Evolutionary conservation across 2,329 filamentous ascomycete genomes (phyloP), one percentile per base, ranked within the genome.

Genomic region (Myriosclerotinia scirpicola): DNA sequence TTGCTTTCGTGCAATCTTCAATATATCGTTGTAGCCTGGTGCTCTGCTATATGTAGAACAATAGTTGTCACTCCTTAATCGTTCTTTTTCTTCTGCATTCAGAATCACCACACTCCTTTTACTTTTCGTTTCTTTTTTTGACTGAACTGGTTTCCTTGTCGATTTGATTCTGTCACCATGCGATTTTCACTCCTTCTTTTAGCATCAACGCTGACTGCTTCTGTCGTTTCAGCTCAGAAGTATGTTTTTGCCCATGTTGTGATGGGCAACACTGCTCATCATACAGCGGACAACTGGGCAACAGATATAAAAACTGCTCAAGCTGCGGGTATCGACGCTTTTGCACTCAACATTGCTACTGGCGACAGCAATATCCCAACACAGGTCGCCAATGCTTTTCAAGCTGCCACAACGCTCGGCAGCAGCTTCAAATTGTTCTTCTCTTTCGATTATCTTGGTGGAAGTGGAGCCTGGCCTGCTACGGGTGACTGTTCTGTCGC

Each of bases 241-340:
- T 71, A 64, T 55, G 73, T 73, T 53, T 76, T 76, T 64, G 74
- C 74, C 1, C 74, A 76, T 54, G 71, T 76, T 26, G 73, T 76
- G 1, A 71, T 78, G 26, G 77, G 77, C 9, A 72, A 76, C 36
- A 76, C 76, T 5, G 71, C 71, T 4, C 70, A 75, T 22, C 76
- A 78, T 67, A 73, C 70, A 0, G 58, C 70, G 17, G 69, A 64
- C 5, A 71, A 74, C 20, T 78, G 77, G 77, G 67, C 64, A 22
- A 71, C 68, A 30, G 77, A 78, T 65, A 78, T 78, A 64, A 64
- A 69, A 3, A 70, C 74, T 12, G 77, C 77, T 2, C 70, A 74
- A 60, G 73, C 75, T 17, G 76, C 77, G 2, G 78, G 79, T 42
- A 77, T 79, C 61, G 77, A 79, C 67, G 77, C 76, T 1, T 79